A percentile compares a stretch with the other conserved stretches of the same genome.
phyloP scores from a whole-genome alignment of 495 filamentous ascomycete species.

The Neurospora sublineolata region DNA sequence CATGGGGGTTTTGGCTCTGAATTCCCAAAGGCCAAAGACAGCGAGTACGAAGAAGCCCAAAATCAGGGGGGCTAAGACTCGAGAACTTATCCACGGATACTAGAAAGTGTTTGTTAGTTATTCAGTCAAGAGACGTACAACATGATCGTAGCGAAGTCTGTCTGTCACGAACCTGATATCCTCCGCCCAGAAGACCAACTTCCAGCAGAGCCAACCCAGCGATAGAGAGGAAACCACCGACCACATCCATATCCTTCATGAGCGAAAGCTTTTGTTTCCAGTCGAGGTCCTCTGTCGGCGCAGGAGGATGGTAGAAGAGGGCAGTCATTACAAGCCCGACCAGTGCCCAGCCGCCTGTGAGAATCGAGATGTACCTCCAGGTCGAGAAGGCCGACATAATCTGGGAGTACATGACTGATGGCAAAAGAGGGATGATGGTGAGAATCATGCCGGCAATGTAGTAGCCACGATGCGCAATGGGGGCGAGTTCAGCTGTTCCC shows the following conservation, averaged over 20 bases:
- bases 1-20: slow-evolving; percentile 52
- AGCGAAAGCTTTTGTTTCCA: slow-evolving; percentile 38
- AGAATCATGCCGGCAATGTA: slow-evolving; percentile 58
- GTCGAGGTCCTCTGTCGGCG: slow-evolving; percentile 42
- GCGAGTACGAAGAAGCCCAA: slow-evolving; percentile 46
- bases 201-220: slow-evolving; percentile 52
- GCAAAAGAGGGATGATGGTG: slow-evolving; percentile 57
- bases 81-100: slow-evolving; percentile 25
- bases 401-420: slow-evolving; percentile 59
- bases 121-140: not conserved
- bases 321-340: slow-evolving; percentile 50
- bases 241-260: slow-evolving; percentile 48
- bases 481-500: slow-evolving; percentile 58
- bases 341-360: slow-evolving; percentile 49
- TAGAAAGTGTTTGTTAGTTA: not conserved
- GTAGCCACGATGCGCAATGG: slow-evolving; percentile 53
- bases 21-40: slow-evolving; percentile 52
- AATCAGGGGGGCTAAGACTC: slow-evolving; percentile 43
- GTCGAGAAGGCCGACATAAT: slow-evolving; percentile 46
- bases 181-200: slow-evolving; percentile 57
- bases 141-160: not conserved
- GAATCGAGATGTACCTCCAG: slow-evolving; percentile 56
- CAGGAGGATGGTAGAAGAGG: slow-evolving; percentile 57
- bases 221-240: slow-evolving; percentile 58
- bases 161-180: slow-evolving; percentile 37